These are phyloP conservation scores for Carex littledalei DNA, from an alignment of 176 grass and related monocot species.

Conservation along the genomic window DNA sequence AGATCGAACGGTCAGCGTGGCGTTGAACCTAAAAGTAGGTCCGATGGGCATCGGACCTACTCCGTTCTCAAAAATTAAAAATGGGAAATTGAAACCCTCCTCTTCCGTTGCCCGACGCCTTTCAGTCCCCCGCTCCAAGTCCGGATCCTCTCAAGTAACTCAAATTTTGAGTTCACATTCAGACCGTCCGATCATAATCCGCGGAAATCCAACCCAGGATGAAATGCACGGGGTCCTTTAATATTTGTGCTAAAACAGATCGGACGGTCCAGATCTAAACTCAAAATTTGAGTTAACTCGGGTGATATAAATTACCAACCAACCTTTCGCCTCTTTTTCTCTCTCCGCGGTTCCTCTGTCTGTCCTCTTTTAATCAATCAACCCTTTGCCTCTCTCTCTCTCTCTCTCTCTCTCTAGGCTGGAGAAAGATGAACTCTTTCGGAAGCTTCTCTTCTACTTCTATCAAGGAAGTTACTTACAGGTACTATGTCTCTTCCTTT, in stretches of 20 bases:
- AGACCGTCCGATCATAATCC: no score
- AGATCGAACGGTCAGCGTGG: no score
- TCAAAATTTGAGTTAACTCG: no score
- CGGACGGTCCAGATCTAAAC: no score
- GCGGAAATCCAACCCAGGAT: no score
- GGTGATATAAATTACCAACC: no score
- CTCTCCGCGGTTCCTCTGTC: slow-evolving; percentile 9
- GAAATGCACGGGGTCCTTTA: no score
- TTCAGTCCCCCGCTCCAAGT: not conserved
- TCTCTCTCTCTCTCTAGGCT: not conserved
- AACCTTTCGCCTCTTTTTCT: not conserved
- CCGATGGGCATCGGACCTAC: no score
- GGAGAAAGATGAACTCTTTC: slow-evolving; percentile 9
- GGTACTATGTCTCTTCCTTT: slow-evolving; percentile 21
- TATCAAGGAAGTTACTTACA: slow-evolving; percentile 37
- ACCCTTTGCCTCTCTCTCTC: not conserved
- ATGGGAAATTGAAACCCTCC: not conserved
- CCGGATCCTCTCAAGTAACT: no score
- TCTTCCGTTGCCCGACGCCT: not conserved
- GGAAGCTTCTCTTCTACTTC: slow-evolving; percentile 35
- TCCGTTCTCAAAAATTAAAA: not conserved
- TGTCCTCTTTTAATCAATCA: not conserved
- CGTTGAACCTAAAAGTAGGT: no score
- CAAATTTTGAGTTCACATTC: no score
- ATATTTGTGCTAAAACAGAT: no score